Evolutionary conservation across 2,329 filamentous ascomycete genomes (phyloP).

Genomic region (Fusarium sp.): DNA sequence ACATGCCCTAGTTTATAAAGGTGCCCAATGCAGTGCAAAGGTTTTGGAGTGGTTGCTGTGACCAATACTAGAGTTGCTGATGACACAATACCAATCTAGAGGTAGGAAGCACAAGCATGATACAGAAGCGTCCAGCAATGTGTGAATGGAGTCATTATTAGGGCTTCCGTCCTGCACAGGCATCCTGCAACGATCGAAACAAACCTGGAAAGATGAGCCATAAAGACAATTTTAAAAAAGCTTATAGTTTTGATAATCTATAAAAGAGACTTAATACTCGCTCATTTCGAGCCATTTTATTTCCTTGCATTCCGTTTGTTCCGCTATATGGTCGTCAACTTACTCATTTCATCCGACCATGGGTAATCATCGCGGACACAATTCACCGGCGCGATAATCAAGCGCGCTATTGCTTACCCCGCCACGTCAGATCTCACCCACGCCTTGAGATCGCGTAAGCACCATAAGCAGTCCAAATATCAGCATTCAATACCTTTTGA

Average conservation of each 20-base stretch:
- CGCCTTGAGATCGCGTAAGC: not conserved
- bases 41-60: too few species aligned
- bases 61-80: too few species aligned
- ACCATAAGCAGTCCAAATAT: not conserved
- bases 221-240: too few species aligned
- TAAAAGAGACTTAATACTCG: too few species aligned
- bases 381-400: not conserved
- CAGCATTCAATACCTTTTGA: not conserved
- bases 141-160: too few species aligned
- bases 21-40: not conserved
- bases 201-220: not conserved
- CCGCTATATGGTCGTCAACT: not conserved
- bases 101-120: too few species aligned
- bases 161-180: too few species aligned
- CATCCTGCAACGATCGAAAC: not conserved
- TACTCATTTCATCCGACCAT: not conserved
- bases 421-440: not conserved
- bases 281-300: fast-evolving
- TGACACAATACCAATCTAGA: too few species aligned
- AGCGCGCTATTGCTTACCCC: slow-evolving; percentile 1
- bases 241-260: too few species aligned
- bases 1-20: fast-evolving
- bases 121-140: too few species aligned
- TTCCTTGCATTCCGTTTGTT: not conserved
- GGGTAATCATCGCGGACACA: not conserved